phyloP scores from a whole-genome alignment of 2,329 filamentous ascomycete genomes.

The Thielaviopsis populi region DNA sequence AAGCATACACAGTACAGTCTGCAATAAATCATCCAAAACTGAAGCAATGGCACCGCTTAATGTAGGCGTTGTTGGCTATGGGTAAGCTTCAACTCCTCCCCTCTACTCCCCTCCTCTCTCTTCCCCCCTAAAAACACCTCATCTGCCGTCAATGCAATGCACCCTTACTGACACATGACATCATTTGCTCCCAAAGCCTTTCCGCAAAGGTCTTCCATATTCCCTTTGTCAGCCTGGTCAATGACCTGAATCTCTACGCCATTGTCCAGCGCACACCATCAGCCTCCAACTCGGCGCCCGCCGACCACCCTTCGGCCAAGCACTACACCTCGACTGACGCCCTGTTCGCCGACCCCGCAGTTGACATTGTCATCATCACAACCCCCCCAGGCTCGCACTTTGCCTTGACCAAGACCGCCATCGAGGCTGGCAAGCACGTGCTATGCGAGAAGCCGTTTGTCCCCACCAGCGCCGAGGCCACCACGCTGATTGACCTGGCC shows the following conservation, averaged over 20 bases:
- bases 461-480: conserved; percentile 52
- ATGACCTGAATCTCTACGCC: conserved; percentile 44
- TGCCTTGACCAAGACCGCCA: conserved; percentile 44
- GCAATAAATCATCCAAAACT: background rate
- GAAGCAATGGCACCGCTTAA: conserved; percentile 26
- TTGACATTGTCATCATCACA: conserved; percentile 57
- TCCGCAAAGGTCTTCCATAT: conserved; percentile 74
- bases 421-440: conserved; percentile 61
- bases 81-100: conserved; percentile 25
- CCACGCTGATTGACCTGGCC: conserved; percentile 43
- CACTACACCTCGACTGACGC: conserved; percentile 48
- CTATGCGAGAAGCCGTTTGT: conserved; percentile 76
- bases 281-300: conserved; percentile 47
- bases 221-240: conserved; percentile 43
- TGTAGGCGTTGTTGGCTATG: conserved; percentile 37
- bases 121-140: too few species aligned
- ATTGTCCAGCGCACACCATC: conserved; percentile 61
- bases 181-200: conserved; percentile 25
- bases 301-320: conserved; percentile 50
- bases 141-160: background rate
- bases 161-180: background rate
- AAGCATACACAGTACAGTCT: background rate
- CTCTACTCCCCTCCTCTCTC: conserved; percentile 5
- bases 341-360: conserved; percentile 47
- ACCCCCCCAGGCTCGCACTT: conserved; percentile 61